A percentile compares a stretch with the other conserved stretches of the same genome.
Evolutionary conservation across 2,329 filamentous ascomycete genomes (phyloP).

Genomic region (Colletotrichum aenigma): DNA sequence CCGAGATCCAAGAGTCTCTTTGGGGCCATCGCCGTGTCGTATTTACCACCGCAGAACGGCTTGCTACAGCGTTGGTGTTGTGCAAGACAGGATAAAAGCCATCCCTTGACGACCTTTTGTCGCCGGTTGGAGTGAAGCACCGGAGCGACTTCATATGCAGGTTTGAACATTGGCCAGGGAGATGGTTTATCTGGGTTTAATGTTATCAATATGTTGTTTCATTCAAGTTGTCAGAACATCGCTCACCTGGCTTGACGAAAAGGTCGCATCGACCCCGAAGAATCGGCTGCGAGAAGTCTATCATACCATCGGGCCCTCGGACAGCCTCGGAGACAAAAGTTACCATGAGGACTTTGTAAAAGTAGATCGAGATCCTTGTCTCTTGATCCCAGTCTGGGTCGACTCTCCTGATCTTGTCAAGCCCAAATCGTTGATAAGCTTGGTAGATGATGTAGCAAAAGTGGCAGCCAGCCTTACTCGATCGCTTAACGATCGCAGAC

Average conservation of each 20-base stretch:
- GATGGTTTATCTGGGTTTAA: background rate
- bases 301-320: background rate
- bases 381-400: background rate
- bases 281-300: background rate
- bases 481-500: background rate
- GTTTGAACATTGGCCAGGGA: background rate
- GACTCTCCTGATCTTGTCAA: background rate
- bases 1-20: background rate
- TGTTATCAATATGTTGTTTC: background rate
- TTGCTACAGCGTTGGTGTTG: background rate
- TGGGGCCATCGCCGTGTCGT: background rate
- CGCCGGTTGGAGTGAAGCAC: background rate
- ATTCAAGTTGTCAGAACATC: too few relatives aligned
- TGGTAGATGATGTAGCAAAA: constrained; percentile 2
- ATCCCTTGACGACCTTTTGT: background rate
- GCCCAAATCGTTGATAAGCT: background rate
- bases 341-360: background rate
- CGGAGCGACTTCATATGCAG: background rate
- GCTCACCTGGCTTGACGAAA: background rate
- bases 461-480: background rate
- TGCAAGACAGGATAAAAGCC: background rate
- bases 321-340: background rate
- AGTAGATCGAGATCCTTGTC: background rate
- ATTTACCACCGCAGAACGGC: background rate
- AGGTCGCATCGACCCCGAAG: background rate